Conservation (phyloP, 1,284 basidiomycete species). For the Fomitopsis betulina region DNA sequence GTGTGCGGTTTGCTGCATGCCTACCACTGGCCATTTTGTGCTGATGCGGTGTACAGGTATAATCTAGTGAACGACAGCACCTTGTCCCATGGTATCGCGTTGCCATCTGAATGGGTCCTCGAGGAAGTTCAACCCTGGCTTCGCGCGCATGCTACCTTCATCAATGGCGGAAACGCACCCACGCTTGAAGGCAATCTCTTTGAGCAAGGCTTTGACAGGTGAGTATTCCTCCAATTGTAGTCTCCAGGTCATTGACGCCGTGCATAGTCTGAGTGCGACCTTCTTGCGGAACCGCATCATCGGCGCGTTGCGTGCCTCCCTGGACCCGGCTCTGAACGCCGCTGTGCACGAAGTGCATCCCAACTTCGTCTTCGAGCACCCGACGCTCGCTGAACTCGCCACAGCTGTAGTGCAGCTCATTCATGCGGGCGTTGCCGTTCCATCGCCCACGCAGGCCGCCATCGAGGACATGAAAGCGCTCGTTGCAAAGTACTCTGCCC, state of each 20-base stretch:
- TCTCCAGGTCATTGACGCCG: neutral
- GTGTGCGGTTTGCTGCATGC: slow-evolving; percentile 9
- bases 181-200: slow-evolving; percentile 36
- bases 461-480: slow-evolving; percentile 18
- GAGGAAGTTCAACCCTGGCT: slow-evolving; percentile 22
- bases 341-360: slow-evolving; percentile 18
- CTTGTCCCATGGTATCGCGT: neutral
- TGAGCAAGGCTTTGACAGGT: slow-evolving; percentile 41
- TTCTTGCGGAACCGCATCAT: slow-evolving; percentile 36
- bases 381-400: slow-evolving; percentile 20
- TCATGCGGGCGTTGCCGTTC: neutral
- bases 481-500: slow-evolving; percentile 25
- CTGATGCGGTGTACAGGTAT: neutral
- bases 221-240: neutral
- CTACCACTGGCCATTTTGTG: neutral
- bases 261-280: slow-evolving; percentile 32
- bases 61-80: neutral
- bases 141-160: slow-evolving; percentile 16
- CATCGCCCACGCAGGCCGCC: slow-evolving; percentile 12
- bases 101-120: neutral
- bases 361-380: slow-evolving; percentile 32
- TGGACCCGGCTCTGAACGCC: slow-evolving; percentile 13
- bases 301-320: slow-evolving; percentile 26
- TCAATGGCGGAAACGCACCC: slow-evolving; percentile 12
- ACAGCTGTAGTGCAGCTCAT: slow-evolving; percentile 5